Evolutionary conservation across 768 basidiomycete genomes (phyloP).

Genomic region (Cantharellus cinnabarinus): DNA sequence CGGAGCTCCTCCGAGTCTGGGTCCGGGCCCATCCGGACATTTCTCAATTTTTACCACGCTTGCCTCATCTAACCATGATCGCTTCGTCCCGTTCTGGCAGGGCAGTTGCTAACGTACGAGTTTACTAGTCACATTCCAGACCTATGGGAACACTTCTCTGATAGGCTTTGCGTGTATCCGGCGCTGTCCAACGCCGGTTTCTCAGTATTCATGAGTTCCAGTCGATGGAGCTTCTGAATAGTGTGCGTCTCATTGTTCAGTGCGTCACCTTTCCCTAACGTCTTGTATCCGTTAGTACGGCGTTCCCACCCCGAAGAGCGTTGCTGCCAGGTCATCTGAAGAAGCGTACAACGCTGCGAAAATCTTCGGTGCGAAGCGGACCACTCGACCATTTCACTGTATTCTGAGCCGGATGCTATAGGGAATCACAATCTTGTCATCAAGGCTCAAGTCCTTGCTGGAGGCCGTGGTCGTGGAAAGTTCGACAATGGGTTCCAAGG

Average conservation of each 20-base stretch:
- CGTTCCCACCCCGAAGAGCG: conserved; percentile 81
- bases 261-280: background rate
- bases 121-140: no score
- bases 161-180: no score
- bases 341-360: conserved; percentile 82
- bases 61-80: no score
- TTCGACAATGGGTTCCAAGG: conserved; percentile 94
- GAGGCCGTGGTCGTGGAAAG: conserved; percentile 93
- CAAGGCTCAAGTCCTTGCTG: conserved; percentile 97
- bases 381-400: background rate
- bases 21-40: no score
- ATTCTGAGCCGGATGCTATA: conserved; percentile 15
- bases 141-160: no score
- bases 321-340: conserved; percentile 67
- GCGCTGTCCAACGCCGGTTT: conserved; percentile 71
- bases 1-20: no score
- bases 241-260: conserved; percentile 1
- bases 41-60: no score
- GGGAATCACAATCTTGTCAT: conserved; percentile 71
- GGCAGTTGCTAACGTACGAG: no score
- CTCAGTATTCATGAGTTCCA: conserved; percentile 98
- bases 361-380: conserved; percentile 50
- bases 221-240: conserved; percentile 79
- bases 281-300: conserved; percentile 45
- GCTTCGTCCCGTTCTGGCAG: no score